These are phyloP conservation scores for Choanephora cucurbitarum DNA, from an alignment of 371 early-diverging fungal genomes.

Conservation along the genomic window DNA sequence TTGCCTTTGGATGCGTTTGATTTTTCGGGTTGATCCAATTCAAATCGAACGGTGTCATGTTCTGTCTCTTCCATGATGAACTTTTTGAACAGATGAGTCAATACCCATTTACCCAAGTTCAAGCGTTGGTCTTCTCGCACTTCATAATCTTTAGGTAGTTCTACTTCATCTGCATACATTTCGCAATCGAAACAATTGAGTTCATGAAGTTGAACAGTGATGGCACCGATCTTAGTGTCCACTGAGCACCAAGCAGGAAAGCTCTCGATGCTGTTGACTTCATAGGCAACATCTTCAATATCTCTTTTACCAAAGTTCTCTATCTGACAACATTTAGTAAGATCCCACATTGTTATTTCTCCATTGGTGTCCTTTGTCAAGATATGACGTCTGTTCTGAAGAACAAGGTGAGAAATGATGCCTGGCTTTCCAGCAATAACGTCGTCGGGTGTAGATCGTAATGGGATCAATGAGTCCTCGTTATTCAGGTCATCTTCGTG, in stretches of 20 bases:
- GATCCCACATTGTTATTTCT: conserved; percentile 88
- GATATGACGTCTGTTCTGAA: conserved; percentile 86
- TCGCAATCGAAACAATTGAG: conserved; percentile 80
- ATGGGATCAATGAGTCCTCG: conserved; percentile 40
- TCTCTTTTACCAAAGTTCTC: conserved; percentile 61
- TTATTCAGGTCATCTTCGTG: conserved; percentile 47
- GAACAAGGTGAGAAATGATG: conserved; percentile 63
- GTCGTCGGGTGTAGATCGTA: conserved; percentile 42
- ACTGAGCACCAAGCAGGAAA: conserved; percentile 91
- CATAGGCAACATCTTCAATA: conserved; percentile 62
- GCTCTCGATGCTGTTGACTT: conserved; percentile 74
- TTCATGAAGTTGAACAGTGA: conserved; percentile 88
- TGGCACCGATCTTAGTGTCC: conserved; percentile 85
- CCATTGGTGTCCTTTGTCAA: conserved; percentile 86
- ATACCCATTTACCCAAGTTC: conserved; percentile 84
- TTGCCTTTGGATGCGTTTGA: conserved; percentile 15
- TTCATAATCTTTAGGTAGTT: conserved; percentile 46
- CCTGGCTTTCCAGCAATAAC: conserved; percentile 56
- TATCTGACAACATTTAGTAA: conserved; percentile 68
- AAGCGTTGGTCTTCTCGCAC: conserved; percentile 74
- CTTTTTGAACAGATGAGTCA: conserved; percentile 68
- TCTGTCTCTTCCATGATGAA: conserved; percentile 51
- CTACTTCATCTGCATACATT: conserved; percentile 78
- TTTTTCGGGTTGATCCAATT: conserved; percentile 15
- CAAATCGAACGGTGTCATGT: conserved; percentile 13